Base-by-base conservation (phyloP, 108 stramenopile genomes). In the Parietichytrium sp. region DNA sequence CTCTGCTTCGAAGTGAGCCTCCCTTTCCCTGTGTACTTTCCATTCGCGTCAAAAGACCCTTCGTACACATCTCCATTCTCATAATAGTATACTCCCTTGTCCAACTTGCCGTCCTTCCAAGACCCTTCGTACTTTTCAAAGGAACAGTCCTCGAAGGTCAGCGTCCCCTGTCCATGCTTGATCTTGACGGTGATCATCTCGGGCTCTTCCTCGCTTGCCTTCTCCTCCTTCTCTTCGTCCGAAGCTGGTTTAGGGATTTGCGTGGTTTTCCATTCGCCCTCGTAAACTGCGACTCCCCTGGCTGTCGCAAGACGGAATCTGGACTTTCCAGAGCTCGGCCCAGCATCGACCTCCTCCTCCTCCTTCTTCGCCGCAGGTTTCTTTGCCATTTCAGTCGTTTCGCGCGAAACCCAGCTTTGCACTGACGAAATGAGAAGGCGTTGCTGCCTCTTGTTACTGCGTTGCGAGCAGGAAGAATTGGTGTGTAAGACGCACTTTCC, bases 231-330 rank as follows among this genome's bases (percentile, higher is more conserved):
- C n/a, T 47, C 1, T 23, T 72, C 61, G 3, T 31, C 20, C 8
- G 0, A 42, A n/a, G 45, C 61, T n/a, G 61, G 61, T 6, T 42
- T 33, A 33, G 36, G 16, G 23, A 72, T 42, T 10, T 36, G 33
- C 15, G 42, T 72, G 23, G 36, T 42, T 0, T n/a, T 36, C 61
- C 61, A 72, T 38, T 72, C 61, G 61, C 61, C 61, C 10, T 72
- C 61, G 61, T 72, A 72, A 8, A 72, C 42, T n/a, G 61, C 61
- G 6, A 42, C 45, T 10, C 61, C 61, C 13, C 3, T 33, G 6
- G 61, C 38, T 6, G 33, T 72, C 23, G 61, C 38, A 0, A 72
- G 61, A 33, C 45, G 38, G 42, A 72, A 72, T 8, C 61, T 33
- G 6, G 38, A 33, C 23, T 42, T 33, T 33, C 61, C 61, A n/a